Evolutionary conservation across 169 alveolate species (phyloP), one percentile per base, ranked within the genome.

Genomic region (Eimeria maxima): DNA sequence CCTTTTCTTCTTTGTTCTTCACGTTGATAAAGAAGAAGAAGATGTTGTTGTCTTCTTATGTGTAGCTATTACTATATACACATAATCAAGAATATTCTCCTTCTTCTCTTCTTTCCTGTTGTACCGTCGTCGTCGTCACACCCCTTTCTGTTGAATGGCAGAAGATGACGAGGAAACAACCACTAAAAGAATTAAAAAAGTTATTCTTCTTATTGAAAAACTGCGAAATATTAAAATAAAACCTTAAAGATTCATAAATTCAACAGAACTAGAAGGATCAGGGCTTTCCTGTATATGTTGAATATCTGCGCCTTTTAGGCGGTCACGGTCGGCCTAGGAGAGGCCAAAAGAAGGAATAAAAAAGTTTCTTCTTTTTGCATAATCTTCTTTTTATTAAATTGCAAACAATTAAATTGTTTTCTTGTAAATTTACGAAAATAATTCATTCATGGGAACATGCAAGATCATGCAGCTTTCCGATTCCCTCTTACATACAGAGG

Each of bases 301-400:
- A 38, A 33, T 20, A 2, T 3, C n/a, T n/a, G 67, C 88, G 88
- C 88, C 44, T 27, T 67, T 4, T 33, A 67, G n/a, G n/a, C n/a
- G n/a, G n/a, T n/a, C n/a, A n/a, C 88, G 63, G 88, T 47, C 67
- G 63, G 44, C 88, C 67, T 63, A 47, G 10, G 63, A 24, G 88
- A 29, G 47, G 88, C 88, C 33, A 55, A 73, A 73, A 44, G 55
- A 13, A 71, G 42, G 57, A 11, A 71, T 10, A 24, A 20, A 44
- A 78, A 14, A 45, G 44, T 78, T 8, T 42, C 42, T 20, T 44
- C 63, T 24, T 45, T 78, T 78, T 47, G 88, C 65, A 71, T 3
- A 71, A 27, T 33, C 22, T 71, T 71, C 2, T 4, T 1, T 4
- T 11, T n/a, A 10, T 16, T 29, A n/a, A 71, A 71, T 38, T 71